Percentiles rank a stretch among this genome's conserved stretches.
These are phyloP conservation scores for Cladophialophora bantiana DNA, from an alignment of 2,329 filamentous ascomycete genomes.

Conservation along the genomic window DNA sequence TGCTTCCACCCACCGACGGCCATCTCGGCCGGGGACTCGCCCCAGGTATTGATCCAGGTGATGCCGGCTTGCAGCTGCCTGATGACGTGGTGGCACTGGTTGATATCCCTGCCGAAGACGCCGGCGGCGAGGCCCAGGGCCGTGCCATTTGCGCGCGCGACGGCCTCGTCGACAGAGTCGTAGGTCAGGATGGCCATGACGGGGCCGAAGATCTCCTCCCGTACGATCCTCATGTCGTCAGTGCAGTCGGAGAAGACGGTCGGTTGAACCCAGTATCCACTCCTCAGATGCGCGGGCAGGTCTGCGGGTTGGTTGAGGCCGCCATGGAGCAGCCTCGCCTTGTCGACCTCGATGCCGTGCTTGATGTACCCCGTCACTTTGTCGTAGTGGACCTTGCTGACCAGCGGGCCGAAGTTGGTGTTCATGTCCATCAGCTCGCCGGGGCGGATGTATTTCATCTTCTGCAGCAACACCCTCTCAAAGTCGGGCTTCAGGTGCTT, in stretches of 20 bases:
- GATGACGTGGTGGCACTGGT: slow-evolving; percentile 74
- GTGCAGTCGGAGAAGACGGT: slow-evolving; percentile 87
- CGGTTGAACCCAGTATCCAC: slow-evolving; percentile 84
- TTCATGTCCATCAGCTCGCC: slow-evolving; percentile 73
- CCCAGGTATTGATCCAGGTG: slow-evolving; percentile 93
- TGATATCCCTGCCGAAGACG: slow-evolving; percentile 79
- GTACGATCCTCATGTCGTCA: slow-evolving; percentile 78
- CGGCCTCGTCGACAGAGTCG: slow-evolving; percentile 70
- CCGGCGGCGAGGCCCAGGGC: slow-evolving; percentile 81
- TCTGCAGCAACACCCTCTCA: slow-evolving; percentile 71
- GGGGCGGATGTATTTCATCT: slow-evolving; percentile 72
- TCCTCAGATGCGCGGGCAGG: slow-evolving; percentile 58
- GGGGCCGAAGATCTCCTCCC: slow-evolving; percentile 87
- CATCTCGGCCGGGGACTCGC: slow-evolving; percentile 92
- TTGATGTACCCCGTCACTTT: slow-evolving; percentile 81
- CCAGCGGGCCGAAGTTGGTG: slow-evolving; percentile 86
- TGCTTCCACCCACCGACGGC: slow-evolving; percentile 90
- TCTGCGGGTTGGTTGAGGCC: slow-evolving; percentile 66
- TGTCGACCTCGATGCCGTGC: slow-evolving; percentile 75
- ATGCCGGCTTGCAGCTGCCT: slow-evolving; percentile 79
- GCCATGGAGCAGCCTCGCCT: slow-evolving; percentile 75
- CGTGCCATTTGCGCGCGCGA: slow-evolving; percentile 77
- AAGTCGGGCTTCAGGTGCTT: slow-evolving; percentile 69
- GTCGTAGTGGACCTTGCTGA: slow-evolving; percentile 74
- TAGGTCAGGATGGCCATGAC: slow-evolving; percentile 84